Evolutionary conservation across 257 asterid genomes (phyloP), one percentile per base, ranked within the genome.

Genomic region (Thymus quinquecostatus): DNA sequence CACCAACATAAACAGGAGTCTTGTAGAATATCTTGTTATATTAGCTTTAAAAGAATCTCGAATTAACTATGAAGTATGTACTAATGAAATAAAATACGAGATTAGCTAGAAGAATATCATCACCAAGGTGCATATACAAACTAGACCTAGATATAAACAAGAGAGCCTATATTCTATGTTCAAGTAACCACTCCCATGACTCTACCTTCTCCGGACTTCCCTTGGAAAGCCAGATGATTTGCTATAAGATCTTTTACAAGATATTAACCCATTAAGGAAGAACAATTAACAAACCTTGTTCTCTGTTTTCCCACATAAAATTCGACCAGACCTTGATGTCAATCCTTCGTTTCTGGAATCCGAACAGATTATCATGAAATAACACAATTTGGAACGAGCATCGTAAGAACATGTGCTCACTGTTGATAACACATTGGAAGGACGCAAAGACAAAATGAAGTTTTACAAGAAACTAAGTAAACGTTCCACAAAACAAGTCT

Each of bases 1-100:
- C 98, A 61, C 98, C 98, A 50, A 94, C 76, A 64, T 81, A 94
- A 68, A 89, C 69, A 48, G 97, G 83, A 82, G 84, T 79, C 76
- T 95, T 86, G 81, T 70, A 77, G 78, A 21, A 21, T 21, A 21
- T 21, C 21, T 21, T 21, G 21, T 21, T 12, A 8, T 3, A 34
- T 56, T 33, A 66, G 13, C 21, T 28, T 64, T 11, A 34, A 43
- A 0, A 27, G 10, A 38, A 2, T 34, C 3, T 10, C 5, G 49
- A n/a, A 30, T 49, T n/a, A 13, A 49, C 55, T 49, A 7, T 49
- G 2, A n/a, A 13, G 21, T 21, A 21, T 21, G 9, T 49, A 2
- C 41, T 38, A 2, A 38, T 38, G 41, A 38, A 38, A 38, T 38
- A 7, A 38, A 38, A 38, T 36, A 36, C 40, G 5, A 36, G 40